phyloP scores from a whole-genome alignment of 2,329 filamentous ascomycete species.

The Trichophyton rubrum region DNA sequence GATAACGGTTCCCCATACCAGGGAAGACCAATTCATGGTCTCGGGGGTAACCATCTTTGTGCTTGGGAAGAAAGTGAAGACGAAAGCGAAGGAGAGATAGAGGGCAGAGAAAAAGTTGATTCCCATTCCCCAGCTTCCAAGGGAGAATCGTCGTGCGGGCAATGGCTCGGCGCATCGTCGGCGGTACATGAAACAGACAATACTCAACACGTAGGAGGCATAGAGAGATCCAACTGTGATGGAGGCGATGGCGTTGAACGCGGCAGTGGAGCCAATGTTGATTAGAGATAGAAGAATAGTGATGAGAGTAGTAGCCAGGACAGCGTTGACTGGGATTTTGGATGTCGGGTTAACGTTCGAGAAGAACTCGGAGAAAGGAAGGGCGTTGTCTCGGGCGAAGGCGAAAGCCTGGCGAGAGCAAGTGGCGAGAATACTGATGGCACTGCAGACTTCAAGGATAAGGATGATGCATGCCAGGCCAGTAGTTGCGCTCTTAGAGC shows the following conservation, averaged over 20 bases:
- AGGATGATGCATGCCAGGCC: slow-evolving; percentile 20
- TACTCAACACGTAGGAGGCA: slow-evolving; percentile 29
- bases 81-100: slow-evolving; percentile 22
- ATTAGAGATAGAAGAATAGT: slow-evolving; percentile 24
- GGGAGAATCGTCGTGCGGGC: slow-evolving; percentile 12
- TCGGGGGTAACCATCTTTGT: slow-evolving; percentile 20
- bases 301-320: slow-evolving; percentile 20
- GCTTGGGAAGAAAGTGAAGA: slow-evolving; percentile 26
- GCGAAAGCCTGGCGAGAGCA: slow-evolving; percentile 25
- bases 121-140: slow-evolving; percentile 20
- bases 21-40: slow-evolving; percentile 30
- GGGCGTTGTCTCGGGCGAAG: slow-evolving; percentile 42
- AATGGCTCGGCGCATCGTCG: slow-evolving; percentile 21
- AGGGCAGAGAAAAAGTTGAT: slow-evolving; percentile 27
- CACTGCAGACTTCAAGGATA: slow-evolving; percentile 21
- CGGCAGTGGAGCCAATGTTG: slow-evolving; percentile 29
- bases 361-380: slow-evolving; percentile 39
- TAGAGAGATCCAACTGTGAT: slow-evolving; percentile 28
- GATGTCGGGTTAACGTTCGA: slow-evolving; percentile 14
- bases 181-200: slow-evolving; percentile 25
- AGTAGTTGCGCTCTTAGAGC: slow-evolving; percentile 18
- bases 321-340: slow-evolving; percentile 17
- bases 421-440: slow-evolving; percentile 25
- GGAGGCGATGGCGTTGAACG: slow-evolving; percentile 30
- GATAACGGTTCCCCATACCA: slow-evolving; percentile 20